phyloP scores from a whole-genome alignment of 768 basidiomycete genomes.

The Kwoniella dendrophila region DNA sequence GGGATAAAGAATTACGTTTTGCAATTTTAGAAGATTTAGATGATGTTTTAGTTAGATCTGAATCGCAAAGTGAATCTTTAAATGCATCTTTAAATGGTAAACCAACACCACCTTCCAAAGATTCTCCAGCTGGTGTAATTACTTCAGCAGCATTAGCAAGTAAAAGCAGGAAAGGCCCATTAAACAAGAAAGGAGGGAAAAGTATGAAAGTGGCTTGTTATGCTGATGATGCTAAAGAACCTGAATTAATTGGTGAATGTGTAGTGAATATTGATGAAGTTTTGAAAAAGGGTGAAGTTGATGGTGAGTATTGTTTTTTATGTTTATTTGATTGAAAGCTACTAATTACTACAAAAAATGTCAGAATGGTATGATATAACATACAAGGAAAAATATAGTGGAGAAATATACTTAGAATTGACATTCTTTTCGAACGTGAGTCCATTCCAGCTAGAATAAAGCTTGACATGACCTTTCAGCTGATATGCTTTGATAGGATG shows the following conservation, averaged over 20 bases:
- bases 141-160: constrained; percentile 41
- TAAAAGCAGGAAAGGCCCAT: constrained; percentile 42
- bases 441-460: constrained; percentile 1
- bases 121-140: constrained; percentile 33
- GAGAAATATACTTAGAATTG: constrained; percentile 89
- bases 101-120: constrained; percentile 32
- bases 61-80: constrained; percentile 32
- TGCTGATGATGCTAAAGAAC: constrained; percentile 75
- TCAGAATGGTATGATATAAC: constrained; percentile 91
- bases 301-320: constrained; percentile 64
- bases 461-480: background rate
- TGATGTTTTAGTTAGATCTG: constrained; percentile 48
- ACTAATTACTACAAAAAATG: background rate
- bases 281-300: constrained; percentile 82
- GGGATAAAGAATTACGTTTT: constrained; percentile 89
- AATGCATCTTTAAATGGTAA: constrained; percentile 26
- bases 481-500: constrained; percentile 26
- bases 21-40: constrained; percentile 64
- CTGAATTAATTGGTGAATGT: constrained; percentile 77
- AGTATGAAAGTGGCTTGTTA: constrained; percentile 75
- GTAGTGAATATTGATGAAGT: constrained; percentile 75
- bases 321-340: background rate
- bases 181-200: constrained; percentile 52
- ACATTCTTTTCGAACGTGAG: constrained; percentile 77
- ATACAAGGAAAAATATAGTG: constrained; percentile 76